These are phyloP conservation scores for Dryadomyces sulphureus DNA, from an alignment of 2,329 filamentous ascomycete species.

Conservation along the genomic window DNA sequence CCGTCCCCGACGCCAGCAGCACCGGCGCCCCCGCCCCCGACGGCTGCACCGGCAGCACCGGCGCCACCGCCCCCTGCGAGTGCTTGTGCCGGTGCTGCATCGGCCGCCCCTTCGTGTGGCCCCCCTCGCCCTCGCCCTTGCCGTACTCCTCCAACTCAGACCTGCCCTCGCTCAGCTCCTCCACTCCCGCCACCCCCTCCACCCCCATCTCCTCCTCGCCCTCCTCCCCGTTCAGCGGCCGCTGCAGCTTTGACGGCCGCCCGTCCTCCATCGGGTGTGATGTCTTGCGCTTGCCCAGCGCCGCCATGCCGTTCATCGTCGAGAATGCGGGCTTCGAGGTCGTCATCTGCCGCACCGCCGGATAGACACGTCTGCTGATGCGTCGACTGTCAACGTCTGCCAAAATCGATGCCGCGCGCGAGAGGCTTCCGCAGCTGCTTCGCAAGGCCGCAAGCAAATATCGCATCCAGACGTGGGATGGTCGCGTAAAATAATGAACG, in stretches of 20 bases:
- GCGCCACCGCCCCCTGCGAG: neutral
- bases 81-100: neutral
- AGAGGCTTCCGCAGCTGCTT: slow-evolving; percentile 9
- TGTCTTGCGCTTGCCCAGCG: slow-evolving; percentile 15
- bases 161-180: neutral
- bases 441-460: slow-evolving; percentile 9
- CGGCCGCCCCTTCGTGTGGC: neutral
- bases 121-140: slow-evolving; percentile 4
- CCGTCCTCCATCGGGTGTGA: slow-evolving; percentile 9
- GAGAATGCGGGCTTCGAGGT: neutral
- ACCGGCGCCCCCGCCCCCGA: slow-evolving; percentile 3
- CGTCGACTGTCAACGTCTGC: no score
- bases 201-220: neutral
- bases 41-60: neutral
- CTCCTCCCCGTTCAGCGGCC: slow-evolving; percentile 10
- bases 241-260: slow-evolving; percentile 14
- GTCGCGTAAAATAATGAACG: no score
- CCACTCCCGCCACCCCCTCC: neutral
- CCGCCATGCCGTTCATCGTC: slow-evolving; percentile 13
- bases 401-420: neutral
- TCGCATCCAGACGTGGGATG: no score
- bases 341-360: no score
- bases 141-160: neutral
- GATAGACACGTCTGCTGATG: no score
- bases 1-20: slow-evolving; percentile 13